Conservation (phyloP, 2,329 filamentous ascomycete species). For the Aureobasidium sp. region DNA sequence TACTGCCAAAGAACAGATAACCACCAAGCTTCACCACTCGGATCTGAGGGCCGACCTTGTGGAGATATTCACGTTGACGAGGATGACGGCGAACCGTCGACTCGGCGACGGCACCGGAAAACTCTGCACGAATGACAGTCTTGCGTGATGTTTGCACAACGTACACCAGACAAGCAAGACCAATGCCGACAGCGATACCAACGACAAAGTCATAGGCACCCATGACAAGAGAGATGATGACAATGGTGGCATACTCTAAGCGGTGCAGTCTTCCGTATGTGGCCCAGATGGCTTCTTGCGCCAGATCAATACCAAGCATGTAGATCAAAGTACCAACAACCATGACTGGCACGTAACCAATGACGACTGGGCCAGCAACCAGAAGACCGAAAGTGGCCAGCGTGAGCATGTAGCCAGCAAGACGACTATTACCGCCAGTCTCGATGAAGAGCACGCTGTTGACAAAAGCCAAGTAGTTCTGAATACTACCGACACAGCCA, state of each 20-base stretch:
- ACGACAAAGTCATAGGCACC: conserved; percentile 94
- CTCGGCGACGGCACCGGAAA: conserved; percentile 78
- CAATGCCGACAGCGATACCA: conserved; percentile 85
- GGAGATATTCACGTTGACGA: conserved; percentile 78
- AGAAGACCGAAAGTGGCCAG: conserved; percentile 72
- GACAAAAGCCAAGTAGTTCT: conserved; percentile 95
- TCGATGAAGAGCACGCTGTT: conserved; percentile 97
- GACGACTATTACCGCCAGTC: conserved; percentile 77
- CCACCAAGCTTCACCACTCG: conserved; percentile 86
- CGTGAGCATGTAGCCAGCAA: conserved; percentile 82
- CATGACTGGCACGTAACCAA: conserved; percentile 93
- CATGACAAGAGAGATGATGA: conserved; percentile 91
- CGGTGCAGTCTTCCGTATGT: conserved; percentile 82
- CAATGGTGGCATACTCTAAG: conserved; percentile 81
- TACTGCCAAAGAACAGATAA: conserved; percentile 97
- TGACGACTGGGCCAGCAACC: conserved; percentile 76
- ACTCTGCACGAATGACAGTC: conserved; percentile 82
- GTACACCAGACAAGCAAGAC: conserved; percentile 83
- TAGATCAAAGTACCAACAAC: conserved; percentile 95
- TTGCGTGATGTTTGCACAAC: conserved; percentile 87
- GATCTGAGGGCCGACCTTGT: conserved; percentile 79
- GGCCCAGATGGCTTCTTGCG: conserved; percentile 80
- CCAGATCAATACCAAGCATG: conserved; percentile 83
- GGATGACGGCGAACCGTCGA: conserved; percentile 90
- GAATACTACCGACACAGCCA: conserved; percentile 77